Evolutionary conservation across 139 green algal genomes (phyloP).

Genomic region (Chlamydomonas incerta): DNA sequence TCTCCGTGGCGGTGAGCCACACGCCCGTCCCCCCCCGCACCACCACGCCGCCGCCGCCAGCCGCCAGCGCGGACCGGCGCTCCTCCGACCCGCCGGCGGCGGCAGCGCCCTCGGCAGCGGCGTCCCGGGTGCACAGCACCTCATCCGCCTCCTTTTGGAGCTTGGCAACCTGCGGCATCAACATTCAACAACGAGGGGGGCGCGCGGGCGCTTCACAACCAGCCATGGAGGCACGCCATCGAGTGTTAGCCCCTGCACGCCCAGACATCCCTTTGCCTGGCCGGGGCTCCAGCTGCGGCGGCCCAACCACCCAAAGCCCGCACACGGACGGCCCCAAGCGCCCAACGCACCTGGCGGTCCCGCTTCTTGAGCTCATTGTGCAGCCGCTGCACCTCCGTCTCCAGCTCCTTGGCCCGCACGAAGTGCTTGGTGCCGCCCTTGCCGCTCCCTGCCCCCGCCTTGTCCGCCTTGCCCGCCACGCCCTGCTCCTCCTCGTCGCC

Average conservation of each 20-base stretch:
- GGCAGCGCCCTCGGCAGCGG: not conserved
- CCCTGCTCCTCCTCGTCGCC: not conserved
- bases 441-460: not conserved
- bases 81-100: not conserved
- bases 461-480: not conserved
- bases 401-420: slow-evolving; percentile 37
- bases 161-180: not conserved
- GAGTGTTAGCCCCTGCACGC: too few species aligned
- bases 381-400: slow-evolving; percentile 43
- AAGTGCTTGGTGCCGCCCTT: not conserved
- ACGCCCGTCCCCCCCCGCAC: not conserved
- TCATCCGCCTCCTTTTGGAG: not conserved
- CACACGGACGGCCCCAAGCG: too few species aligned
- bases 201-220: too few species aligned
- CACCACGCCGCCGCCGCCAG: not conserved
- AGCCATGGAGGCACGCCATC: too few species aligned
- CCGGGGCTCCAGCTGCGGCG: too few species aligned
- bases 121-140: slow-evolving; percentile 25
- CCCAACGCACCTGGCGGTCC: not conserved
- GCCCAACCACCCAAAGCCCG: too few species aligned
- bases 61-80: not conserved
- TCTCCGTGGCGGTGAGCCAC: slow-evolving; percentile 29
- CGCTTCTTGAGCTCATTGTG: slow-evolving; percentile 23
- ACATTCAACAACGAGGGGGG: too few species aligned
- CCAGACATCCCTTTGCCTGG: too few species aligned